phyloP scores from a whole-genome alignment of 2,329 filamentous ascomycete genomes.

The Diplocarpon rosae region DNA sequence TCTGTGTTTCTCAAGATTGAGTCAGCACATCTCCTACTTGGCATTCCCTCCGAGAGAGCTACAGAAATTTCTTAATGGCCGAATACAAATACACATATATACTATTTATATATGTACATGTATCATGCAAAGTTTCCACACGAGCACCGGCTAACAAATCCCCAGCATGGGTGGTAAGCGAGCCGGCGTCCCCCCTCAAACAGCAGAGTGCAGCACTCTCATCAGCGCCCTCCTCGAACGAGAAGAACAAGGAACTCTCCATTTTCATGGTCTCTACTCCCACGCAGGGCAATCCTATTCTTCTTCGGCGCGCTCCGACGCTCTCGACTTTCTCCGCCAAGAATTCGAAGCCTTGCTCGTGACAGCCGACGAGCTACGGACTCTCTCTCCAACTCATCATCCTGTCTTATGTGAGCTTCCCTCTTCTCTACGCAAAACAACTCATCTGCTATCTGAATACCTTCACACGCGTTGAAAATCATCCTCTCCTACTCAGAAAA shows the following conservation, averaged over 20 bases:
- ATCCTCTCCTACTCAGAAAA: background rate
- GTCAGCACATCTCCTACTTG: background rate
- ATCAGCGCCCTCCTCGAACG: conserved; percentile 35
- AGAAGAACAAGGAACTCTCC: conserved; percentile 29
- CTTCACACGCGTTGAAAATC: too few relatives aligned
- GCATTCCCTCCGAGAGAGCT: background rate
- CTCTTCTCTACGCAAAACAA: background rate
- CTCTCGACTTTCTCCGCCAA: conserved; percentile 44
- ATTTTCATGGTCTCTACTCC: conserved; percentile 56
- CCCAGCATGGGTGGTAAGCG: conserved; percentile 58
- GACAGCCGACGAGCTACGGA: conserved; percentile 32
- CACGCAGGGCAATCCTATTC: conserved; percentile 65
- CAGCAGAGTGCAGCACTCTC: conserved; percentile 35
- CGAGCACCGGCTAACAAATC: background rate
- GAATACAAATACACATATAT: too few relatives aligned
- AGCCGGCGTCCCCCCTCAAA: conserved; percentile 50
- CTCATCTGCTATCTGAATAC: too few relatives aligned
- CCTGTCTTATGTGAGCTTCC: conserved; percentile 28
- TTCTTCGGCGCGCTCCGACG: conserved; percentile 41
- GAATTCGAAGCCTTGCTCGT: conserved; percentile 46
- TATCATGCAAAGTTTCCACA: too few relatives aligned
- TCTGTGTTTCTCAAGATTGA: conserved; percentile 57
- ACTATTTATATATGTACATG: too few relatives aligned
- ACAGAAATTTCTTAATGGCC: background rate
- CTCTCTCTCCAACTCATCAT: conserved; percentile 10